Base-by-base conservation (phyloP, 2,329 filamentous ascomycete genomes). In the Ophiostoma quercus region DNA sequence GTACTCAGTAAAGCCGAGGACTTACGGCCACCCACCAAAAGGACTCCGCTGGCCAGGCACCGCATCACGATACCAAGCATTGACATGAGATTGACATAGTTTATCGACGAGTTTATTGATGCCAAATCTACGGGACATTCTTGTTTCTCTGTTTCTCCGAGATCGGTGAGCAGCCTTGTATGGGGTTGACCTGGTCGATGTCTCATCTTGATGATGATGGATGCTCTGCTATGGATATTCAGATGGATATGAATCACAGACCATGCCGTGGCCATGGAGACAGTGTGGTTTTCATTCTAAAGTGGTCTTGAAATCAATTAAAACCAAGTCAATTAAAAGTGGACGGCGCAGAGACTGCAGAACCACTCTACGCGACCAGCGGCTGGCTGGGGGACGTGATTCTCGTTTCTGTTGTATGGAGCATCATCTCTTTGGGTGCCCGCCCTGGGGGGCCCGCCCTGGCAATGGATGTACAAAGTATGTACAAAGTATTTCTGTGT, bases 1-100 rank as follows among this genome's bases (percentile, higher is more conserved):
- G 34, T 34, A 29, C 25, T 29, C 25, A 29, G 25, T 67, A 71
- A 39, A 57, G 37, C 70, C 70, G 70, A 68, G 70, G 70, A 69
- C 29, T 60, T 71, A 68, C 67, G 51, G 34, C 62, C 62, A 65
- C 19, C 54, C 19, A 63, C 39, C 32, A 43, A 34, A 34, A 29
- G 25, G 34, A 34, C 34, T 34, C 34, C 66, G 66, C 39, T 67
- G 37, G 62, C 62, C 32, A 69, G 60, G 60, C 14, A 25, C 16
- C 68, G 41, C 16, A 6, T 12, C 41, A 69, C 43, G 43, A 39
- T 39, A 39, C 41, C 6, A 43, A 29, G 14, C 14, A 43, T 3
- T 43, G 25, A 29, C 25, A 29, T 29, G 25, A 29, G 25, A 29
- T 29, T 29, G 25, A 29, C 25, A 29, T 29, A 29, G 25, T 29